phyloP scores from a whole-genome alignment of 176 grass and related monocot genomes.

The Bonia amplexicaulis region DNA sequence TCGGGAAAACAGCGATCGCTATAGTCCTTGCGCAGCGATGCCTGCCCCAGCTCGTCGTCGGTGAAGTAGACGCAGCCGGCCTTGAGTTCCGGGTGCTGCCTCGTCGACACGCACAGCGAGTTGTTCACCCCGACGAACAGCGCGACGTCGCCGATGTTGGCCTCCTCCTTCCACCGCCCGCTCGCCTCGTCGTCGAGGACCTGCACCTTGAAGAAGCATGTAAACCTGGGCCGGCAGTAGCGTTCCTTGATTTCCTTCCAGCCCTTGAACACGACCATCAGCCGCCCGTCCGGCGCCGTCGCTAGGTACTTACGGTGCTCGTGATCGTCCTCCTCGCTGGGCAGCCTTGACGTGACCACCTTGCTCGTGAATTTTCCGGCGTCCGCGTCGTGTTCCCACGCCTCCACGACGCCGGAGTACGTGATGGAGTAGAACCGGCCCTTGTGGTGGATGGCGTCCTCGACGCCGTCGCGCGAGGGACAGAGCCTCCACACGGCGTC shows the following conservation, averaged over 20 bases:
- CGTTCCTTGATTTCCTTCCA: fast-evolving
- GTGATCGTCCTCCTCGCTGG: too few relatives aligned
- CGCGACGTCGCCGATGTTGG: background rate
- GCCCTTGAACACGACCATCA: slow-evolving; percentile 7
- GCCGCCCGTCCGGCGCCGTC: background rate
- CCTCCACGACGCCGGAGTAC: background rate
- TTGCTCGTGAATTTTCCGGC: background rate
- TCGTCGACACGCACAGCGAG: background rate
- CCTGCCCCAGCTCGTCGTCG: background rate
- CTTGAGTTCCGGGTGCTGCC: background rate
- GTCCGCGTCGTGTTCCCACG: background rate
- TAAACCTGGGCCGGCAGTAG: fast-evolving
- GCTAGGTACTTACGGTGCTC: background rate
- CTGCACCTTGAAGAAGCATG: background rate
- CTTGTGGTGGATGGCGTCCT: background rate
- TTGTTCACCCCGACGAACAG: background rate
- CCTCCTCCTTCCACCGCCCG: background rate
- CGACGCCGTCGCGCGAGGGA: background rate
- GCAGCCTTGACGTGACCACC: background rate
- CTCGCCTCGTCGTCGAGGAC: background rate
- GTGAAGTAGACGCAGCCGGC: background rate
- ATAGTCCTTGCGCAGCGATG: too few relatives aligned
- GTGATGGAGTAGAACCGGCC: slow-evolving; percentile 1
- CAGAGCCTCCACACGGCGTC: background rate
- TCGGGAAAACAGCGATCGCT: too few relatives aligned